Evolutionary conservation across 1,284 basidiomycete species (phyloP).

Genomic region (Pascua guehoae): DNA sequence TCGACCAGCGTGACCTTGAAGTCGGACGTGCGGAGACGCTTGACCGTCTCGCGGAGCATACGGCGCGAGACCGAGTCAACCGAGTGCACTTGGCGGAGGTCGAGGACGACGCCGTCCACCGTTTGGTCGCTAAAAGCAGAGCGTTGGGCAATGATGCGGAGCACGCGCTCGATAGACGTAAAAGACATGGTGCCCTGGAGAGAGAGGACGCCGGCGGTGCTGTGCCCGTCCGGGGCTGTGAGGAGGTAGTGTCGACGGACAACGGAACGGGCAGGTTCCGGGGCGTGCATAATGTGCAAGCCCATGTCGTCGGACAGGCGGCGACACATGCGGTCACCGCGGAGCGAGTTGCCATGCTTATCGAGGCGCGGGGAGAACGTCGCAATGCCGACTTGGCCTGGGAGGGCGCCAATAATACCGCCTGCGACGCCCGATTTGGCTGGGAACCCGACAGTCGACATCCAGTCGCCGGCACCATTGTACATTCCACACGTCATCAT

Average conservation of each 20-base stretch:
- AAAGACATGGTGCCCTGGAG: conserved; percentile 20
- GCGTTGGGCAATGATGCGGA: conserved; percentile 11
- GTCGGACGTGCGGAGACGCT: conserved; percentile 8
- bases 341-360: conserved; percentile 10
- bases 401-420: conserved; percentile 15
- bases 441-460: conserved; percentile 11
- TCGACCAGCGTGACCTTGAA: conserved; percentile 9
- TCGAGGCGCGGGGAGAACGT: conserved; percentile 17
- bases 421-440: conserved; percentile 18
- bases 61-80: conserved; percentile 9
- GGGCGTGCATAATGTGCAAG: conserved; percentile 18
- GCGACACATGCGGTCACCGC: conserved; percentile 14
- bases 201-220: conserved; percentile 7
- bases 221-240: neutral
- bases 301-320: conserved; percentile 19
- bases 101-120: conserved; percentile 12
- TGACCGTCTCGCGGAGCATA: conserved; percentile 14
- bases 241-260: conserved; percentile 17
- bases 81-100: conserved; percentile 13
- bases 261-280: conserved; percentile 16
- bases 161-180: conserved; percentile 16
- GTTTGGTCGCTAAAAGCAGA: neutral
- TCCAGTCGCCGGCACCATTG: conserved; percentile 18
- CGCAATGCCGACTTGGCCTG: conserved; percentile 16
- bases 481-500: conserved; percentile 23